Base-by-base conservation (phyloP, 139 green algal genomes). In the Dunaliella primolecta region DNA sequence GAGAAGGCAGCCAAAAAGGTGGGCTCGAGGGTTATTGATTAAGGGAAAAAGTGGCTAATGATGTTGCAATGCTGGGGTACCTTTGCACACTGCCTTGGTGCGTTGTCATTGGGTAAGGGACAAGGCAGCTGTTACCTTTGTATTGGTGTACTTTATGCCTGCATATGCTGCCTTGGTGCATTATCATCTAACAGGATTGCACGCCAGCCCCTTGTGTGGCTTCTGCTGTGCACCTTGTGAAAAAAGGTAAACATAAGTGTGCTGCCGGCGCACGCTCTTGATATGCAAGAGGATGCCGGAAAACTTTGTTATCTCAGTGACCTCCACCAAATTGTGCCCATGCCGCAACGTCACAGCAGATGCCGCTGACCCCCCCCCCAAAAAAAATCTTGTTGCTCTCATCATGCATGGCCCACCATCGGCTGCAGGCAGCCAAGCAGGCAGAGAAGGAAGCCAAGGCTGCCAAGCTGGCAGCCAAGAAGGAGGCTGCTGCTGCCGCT, bases 1-100 rank as follows among this genome's bases (percentile, higher is more conserved):
- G 93, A 95, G 84, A 95, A 95, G 88, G 91, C 89, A 29, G 94
- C 93, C 56, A 94, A 95, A 86, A 95, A 96, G 89, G 88, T 93
- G 74, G n/a, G 81, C 33, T 31, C 64, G 78, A 85, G 23, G 20
- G 20, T 72, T 20, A 29, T 72, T 72, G 20, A 20, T 72, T 72
- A 23, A n/a, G n/a, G n/a, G n/a, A n/a, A n/a, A n/a, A n/a, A n/a
- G n/a, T n/a, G n/a, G n/a, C 72, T 27, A 78, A 23, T 27, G 20
- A 31, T 27, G 24, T 27, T 78, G 3, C 72, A 3, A 23, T 29
- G 30, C 72, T 27, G 32, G 72, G 32, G 3, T 31, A 35, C 24
- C 25, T 29, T 31, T 31, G 23, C 25, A 31, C 24, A 3, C 32
- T n/a, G 23, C 25, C 72, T 15, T 78, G 72, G 24, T 31, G 23